Evolutionary conservation across 495 filamentous ascomycete species (phyloP).

Genomic region (Hypomontagnella monticulosa): DNA sequence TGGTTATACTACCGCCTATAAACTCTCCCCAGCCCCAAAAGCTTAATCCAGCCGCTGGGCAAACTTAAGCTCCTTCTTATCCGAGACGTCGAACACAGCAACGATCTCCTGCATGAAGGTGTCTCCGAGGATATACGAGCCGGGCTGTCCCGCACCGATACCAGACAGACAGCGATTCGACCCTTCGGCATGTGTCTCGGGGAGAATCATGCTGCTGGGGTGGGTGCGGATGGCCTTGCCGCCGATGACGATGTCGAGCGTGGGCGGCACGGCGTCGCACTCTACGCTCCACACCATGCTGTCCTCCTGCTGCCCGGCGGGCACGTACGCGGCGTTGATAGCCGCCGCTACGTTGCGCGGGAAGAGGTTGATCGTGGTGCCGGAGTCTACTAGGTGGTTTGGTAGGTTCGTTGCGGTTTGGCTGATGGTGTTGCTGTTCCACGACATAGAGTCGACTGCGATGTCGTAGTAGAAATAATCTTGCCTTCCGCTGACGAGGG

Average conservation of each 20-base stretch:
- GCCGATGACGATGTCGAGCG: conserved; percentile 60
- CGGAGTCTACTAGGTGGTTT: conserved; percentile 51
- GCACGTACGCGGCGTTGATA: conserved; percentile 27
- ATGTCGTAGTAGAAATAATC: conserved; percentile 47
- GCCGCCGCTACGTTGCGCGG: conserved; percentile 45
- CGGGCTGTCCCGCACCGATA: conserved; percentile 49
- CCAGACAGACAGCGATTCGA: conserved; percentile 55
- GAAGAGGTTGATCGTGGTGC: conserved; percentile 49
- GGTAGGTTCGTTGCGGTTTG: conserved; percentile 27
- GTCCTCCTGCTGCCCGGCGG: conserved; percentile 15
- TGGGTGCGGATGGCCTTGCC: conserved; percentile 60
- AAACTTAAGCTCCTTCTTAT: conserved; percentile 61
- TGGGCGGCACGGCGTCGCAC: conserved; percentile 61
- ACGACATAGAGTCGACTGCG: conserved; percentile 32
- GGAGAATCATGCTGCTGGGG: conserved; percentile 61
- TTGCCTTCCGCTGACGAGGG: conserved; percentile 29
- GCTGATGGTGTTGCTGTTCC: conserved; percentile 35
- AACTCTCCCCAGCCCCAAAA: not conserved
- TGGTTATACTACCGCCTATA: no score
- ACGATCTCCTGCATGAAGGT: conserved; percentile 69
- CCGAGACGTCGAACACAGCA: conserved; percentile 63
- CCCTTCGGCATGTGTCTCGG: conserved; percentile 44
- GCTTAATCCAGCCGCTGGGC: conserved; percentile 41
- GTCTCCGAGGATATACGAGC: conserved; percentile 64
- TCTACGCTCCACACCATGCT: conserved; percentile 49